phyloP scores from a whole-genome alignment of 1,284 basidiomycete species.

The Hemileia vastatrix region DNA sequence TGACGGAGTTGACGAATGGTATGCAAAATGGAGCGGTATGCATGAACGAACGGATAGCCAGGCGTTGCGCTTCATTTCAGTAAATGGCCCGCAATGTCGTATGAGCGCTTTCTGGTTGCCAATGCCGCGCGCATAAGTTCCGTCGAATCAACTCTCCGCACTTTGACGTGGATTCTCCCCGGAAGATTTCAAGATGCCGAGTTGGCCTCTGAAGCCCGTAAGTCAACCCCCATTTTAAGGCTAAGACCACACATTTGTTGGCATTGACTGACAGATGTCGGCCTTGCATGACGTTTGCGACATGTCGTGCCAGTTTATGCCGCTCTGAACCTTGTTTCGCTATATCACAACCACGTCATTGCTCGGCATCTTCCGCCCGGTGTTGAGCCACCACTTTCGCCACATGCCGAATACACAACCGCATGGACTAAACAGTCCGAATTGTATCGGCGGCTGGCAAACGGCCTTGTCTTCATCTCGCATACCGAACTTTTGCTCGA shows the following conservation, averaged over 20 bases:
- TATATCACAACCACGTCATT: constrained; percentile 48
- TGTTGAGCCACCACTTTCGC: constrained; percentile 37
- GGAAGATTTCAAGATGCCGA: constrained; percentile 37
- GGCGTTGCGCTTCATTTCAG: too few species aligned
- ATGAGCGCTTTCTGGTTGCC: constrained; percentile 24
- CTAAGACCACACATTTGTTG: too few species aligned
- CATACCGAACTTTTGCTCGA: constrained; percentile 73
- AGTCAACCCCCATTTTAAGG: too few species aligned
- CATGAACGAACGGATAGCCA: too few species aligned
- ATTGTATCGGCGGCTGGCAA: constrained; percentile 64
- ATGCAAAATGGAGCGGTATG: too few species aligned
- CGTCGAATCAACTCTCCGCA: constrained; percentile 34
- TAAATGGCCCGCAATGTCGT: too few species aligned
- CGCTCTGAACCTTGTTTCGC: constrained; percentile 45
- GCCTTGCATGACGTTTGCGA: too few species aligned
- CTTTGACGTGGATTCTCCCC: constrained; percentile 38
- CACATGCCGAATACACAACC: constrained; percentile 57
- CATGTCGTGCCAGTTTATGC: constrained; percentile 40
- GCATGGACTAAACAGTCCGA: constrained; percentile 63
- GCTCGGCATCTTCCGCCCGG: constrained; percentile 22
- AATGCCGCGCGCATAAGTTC: constrained; percentile 33
- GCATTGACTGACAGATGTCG: too few species aligned
- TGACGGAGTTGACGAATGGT: too few species aligned
- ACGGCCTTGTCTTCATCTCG: constrained; percentile 61
- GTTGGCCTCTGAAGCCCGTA: constrained; percentile 32